Base-by-base conservation (phyloP, 805 yeast species). In the Pichia heedii region DNA sequence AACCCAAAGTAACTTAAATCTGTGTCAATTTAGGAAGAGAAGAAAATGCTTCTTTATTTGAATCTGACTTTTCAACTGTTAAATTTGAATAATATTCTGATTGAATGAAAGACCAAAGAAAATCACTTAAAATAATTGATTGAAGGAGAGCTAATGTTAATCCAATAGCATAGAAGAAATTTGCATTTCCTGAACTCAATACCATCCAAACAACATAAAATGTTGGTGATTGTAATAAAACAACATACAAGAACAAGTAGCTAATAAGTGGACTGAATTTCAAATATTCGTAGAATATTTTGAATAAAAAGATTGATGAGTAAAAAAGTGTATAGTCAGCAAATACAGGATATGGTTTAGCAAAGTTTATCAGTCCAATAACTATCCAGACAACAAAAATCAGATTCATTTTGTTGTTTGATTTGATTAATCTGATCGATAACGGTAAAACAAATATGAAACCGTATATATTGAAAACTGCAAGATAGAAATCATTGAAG, bases 141-240 rank as follows among this genome's bases (percentile, higher is more conserved):
- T 87, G 71, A 4, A 88, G 84, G 9, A 79, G 66, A 0, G 84
- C 80, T 61, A 87, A 82, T 3, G 82, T 84, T 46, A 93, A 70
- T 4, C 93, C 86, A 54, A 93, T 84, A 33, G 97, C 96, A 66
- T 90, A 93, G 67, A 88, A 93, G 68, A 93, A 93, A 63, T 93
- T 93, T 41, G 96, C 81, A 65, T 93, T 93, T 22, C 98, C 99
- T 27, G 93, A 86, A 13, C 96, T 96, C 45, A 86, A 70, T 46
- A 81, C 83, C 52, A 90, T 85, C 99, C 99, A 93, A 47, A 93
- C 74, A 61, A 87, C 87, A 66, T 88, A 88, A 60, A 90, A 93
- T 10, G 86, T 79, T 2, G 97, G 97, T 5, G 93, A 77, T 39
- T 93, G 69, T 2, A 84, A 68, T 20, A 84, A 43, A 1, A 63